Base-by-base conservation (phyloP, 768 basidiomycete species). In the Ephemerocybe angulata region DNA sequence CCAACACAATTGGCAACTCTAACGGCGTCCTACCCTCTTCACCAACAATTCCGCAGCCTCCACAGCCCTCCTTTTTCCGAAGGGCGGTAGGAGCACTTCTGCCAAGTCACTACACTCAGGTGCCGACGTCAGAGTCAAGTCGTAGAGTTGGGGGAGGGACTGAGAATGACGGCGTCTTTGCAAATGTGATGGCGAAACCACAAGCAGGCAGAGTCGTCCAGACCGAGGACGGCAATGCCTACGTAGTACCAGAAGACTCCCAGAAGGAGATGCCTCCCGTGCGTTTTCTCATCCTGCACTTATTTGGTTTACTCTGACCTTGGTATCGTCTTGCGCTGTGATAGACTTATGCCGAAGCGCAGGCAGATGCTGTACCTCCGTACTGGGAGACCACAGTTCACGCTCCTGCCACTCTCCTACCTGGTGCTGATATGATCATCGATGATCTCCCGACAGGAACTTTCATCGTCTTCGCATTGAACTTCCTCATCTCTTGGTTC, bases 361-460 rank as follows among this genome's bases (percentile, higher is more conserved):
- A 93, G 58, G 82, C 86, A 27, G 96, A 99, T 65, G 83, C 91
- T 0, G 94, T 90, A 0, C 97, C 97, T 0, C 82, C 93, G 0
- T 99, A 99, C 70, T 98, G 93, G 91, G 96, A 99, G 66, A 98
- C 91, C 1, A 94, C 93, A 0, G 83, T 98, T 8, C 90, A 95
- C 57, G 85, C 94, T 0, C 93, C 93, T 0, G 70, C 74, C 0
- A 73, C 77, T 25, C 53, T 78, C 33, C 78, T 81, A 46, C 69
- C 72, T 21, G 68, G 68, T 46, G 71, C 69, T 10, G 72, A 76
- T 64, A 87, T 98, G 77, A 82, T 97, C 67, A 87, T 99, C 60
- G 95, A 96, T 56, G 88, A 94, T 55, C 84, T 98, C 38, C 93
- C 94, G 0, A 83, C 91, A 0, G 94, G 94, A 49, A 86, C 88